Conservation (phyloP, 108 stramenopile species). For the Schizochytrium sp. region DNA sequence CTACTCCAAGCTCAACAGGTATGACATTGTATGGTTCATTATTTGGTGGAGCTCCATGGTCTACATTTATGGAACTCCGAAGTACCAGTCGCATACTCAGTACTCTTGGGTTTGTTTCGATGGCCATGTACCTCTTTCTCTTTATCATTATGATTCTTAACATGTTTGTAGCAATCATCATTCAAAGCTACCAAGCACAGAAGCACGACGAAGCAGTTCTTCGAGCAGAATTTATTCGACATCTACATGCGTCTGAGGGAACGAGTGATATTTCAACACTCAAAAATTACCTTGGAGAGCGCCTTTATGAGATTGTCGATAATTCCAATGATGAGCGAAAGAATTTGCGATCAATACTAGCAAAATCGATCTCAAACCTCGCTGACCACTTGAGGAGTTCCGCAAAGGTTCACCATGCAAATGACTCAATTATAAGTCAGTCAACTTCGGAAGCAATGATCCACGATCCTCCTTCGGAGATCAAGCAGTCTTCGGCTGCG, state of each 20-base stretch:
- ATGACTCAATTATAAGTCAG: neutral
- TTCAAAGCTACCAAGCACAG: slow-evolving; percentile 46
- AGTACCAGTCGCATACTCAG: neutral
- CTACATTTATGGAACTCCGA: neutral
- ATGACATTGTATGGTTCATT: slow-evolving; percentile 51
- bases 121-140: slow-evolving; percentile 43
- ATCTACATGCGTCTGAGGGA: slow-evolving; percentile 34
- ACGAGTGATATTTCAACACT: slow-evolving; percentile 21
- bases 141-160: slow-evolving; percentile 48
- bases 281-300: neutral
- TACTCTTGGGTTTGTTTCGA: neutral
- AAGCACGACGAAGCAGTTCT: slow-evolving; percentile 30
- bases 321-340: neutral
- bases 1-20: neutral
- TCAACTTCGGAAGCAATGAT: neutral
- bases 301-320: slow-evolving; percentile 4
- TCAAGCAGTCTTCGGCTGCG: neutral
- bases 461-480: neutral
- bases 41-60: slow-evolving; percentile 53
- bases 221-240: slow-evolving; percentile 25
- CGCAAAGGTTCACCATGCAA: neutral
- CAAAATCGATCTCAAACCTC: neutral
- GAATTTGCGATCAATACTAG: neutral
- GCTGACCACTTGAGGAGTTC: neutral
- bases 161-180: slow-evolving; percentile 49